These are phyloP conservation scores for Diplotaxis tenuifolia DNA, from an alignment of 345 rosid species.

Conservation along the genomic window DNA sequence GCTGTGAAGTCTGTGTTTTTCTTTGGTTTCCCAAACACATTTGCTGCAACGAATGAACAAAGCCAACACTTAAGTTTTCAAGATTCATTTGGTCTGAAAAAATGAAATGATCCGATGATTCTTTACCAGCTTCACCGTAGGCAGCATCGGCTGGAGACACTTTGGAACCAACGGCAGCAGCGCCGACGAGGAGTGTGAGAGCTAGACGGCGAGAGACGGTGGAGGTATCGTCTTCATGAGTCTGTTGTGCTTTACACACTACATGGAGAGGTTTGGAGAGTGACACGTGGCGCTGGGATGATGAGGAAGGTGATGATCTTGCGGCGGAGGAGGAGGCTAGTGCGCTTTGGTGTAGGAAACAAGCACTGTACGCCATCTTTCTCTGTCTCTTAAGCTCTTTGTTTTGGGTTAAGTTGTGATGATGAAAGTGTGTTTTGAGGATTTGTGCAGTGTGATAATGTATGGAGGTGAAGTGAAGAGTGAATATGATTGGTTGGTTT, in stretches of 20 bases:
- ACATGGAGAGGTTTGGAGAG: slow-evolving; percentile 50
- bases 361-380: slow-evolving; percentile 76
- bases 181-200: slow-evolving; percentile 80
- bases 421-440: not conserved
- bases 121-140: slow-evolving; percentile 91
- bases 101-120: slow-evolving; percentile 2
- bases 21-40: slow-evolving; percentile 93
- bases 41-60: slow-evolving; percentile 50
- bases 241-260: slow-evolving; percentile 72
- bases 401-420: not conserved
- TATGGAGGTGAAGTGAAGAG: not conserved
- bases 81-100: slow-evolving; percentile 1
- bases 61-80: not conserved
- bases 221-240: slow-evolving; percentile 44
- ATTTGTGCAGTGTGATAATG: not conserved
- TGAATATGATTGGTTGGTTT: not conserved
- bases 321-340: slow-evolving; percentile 54
- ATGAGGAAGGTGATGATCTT: slow-evolving; percentile 39
- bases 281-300: slow-evolving; percentile 53
- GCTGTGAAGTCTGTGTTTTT: slow-evolving; percentile 74
- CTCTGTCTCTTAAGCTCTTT: not conserved
- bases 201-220: slow-evolving; percentile 78
- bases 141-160: slow-evolving; percentile 98
- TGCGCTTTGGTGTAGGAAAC: slow-evolving; percentile 82
- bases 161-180: slow-evolving; percentile 85